Evolutionary conservation across 345 rosid species (phyloP).

Genomic region (Aegle marmelos): DNA sequence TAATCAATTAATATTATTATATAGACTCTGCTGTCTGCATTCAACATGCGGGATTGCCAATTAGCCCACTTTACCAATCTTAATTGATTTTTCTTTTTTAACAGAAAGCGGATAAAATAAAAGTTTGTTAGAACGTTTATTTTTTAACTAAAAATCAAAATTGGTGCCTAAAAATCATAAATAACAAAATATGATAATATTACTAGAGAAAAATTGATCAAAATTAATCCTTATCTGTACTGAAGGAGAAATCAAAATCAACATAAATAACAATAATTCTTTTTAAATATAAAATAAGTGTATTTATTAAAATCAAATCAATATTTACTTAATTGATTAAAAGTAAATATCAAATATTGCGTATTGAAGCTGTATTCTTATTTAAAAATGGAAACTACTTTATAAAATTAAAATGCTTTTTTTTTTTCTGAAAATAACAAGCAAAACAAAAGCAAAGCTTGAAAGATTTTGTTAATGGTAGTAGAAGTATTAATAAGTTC

Average conservation of each 20-base stretch:
- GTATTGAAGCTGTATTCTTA: background rate
- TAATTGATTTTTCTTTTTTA: too few relatives aligned
- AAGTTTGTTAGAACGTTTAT: too few relatives aligned
- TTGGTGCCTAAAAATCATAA: background rate
- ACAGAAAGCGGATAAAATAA: too few relatives aligned
- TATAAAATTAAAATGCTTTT: too few relatives aligned
- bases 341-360: background rate
- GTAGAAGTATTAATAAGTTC: constrained; percentile 4
- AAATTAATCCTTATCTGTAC: too few relatives aligned
- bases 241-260: too few relatives aligned
- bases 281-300: too few relatives aligned
- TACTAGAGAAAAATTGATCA: background rate
- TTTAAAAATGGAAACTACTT: background rate
- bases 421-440: background rate
- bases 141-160: background rate
- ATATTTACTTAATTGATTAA: too few relatives aligned
- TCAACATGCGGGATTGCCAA: background rate
- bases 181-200: background rate
- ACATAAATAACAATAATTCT: too few relatives aligned
- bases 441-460: background rate
- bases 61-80: too few relatives aligned
- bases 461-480: background rate
- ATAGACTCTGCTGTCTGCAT: background rate
- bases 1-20: too few relatives aligned
- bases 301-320: background rate